These are phyloP conservation scores for Pseudogymnoascus sp. DNA, from an alignment of 2,329 filamentous ascomycete species.

Conservation along the genomic window DNA sequence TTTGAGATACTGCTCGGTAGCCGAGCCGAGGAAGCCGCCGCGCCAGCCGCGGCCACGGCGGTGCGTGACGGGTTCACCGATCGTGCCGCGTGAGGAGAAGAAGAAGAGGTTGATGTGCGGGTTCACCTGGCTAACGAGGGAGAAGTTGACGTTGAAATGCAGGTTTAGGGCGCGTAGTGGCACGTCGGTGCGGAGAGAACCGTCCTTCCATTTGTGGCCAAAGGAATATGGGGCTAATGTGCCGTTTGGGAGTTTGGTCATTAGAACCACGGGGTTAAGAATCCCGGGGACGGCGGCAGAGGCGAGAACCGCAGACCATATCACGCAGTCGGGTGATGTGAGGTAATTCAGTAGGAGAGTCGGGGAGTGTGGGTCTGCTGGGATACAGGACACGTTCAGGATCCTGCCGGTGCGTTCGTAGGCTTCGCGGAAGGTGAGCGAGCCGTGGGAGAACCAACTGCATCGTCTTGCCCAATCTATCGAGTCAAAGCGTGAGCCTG, in stretches of 20 bases:
- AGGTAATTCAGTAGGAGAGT: slow-evolving; percentile 92
- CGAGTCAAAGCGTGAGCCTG: slow-evolving; percentile 87
- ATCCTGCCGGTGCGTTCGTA: slow-evolving; percentile 91
- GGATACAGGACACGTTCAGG: slow-evolving; percentile 91
- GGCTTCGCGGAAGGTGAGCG: slow-evolving; percentile 88
- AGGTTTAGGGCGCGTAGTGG: slow-evolving; percentile 88
- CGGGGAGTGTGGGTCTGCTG: slow-evolving; percentile 83
- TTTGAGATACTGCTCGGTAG: slow-evolving; percentile 90
- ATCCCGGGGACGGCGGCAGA: slow-evolving; percentile 95
- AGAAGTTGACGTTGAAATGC: slow-evolving; percentile 98
- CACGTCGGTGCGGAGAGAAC: slow-evolving; percentile 87
- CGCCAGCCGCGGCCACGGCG: slow-evolving; percentile 90
- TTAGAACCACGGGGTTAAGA: slow-evolving; percentile 86
- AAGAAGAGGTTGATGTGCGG: slow-evolving; percentile 98
- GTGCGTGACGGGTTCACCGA: slow-evolving; percentile 89
- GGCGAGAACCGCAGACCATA: slow-evolving; percentile 93
- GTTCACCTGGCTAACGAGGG: slow-evolving; percentile 81
- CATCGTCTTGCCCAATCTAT: slow-evolving; percentile 81
- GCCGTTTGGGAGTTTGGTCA: slow-evolving; percentile 75
- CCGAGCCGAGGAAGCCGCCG: slow-evolving; percentile 86
- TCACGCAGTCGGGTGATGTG: slow-evolving; percentile 91
- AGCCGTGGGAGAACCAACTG: slow-evolving; percentile 84
- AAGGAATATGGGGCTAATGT: slow-evolving; percentile 84
- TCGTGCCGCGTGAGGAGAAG: slow-evolving; percentile 86
- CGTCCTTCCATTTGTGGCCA: slow-evolving; percentile 99